phyloP scores from a whole-genome alignment of 2,329 filamentous ascomycete genomes.

The Botrytis fragariae region DNA sequence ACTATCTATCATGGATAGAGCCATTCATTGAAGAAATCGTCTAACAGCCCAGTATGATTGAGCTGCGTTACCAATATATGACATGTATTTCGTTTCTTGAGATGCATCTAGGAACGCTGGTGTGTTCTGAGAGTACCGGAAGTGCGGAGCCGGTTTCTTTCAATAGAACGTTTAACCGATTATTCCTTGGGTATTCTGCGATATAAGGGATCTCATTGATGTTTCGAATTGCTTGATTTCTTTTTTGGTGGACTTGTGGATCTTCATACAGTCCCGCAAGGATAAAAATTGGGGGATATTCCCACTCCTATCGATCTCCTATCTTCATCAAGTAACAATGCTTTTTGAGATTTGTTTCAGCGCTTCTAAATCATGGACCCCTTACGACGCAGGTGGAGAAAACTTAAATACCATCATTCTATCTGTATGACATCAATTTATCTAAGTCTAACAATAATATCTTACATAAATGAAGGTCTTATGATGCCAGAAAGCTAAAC shows the following conservation, averaged over 20 bases:
- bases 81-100: neutral
- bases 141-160: slow-evolving; percentile 1
- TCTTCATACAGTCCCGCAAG: neutral
- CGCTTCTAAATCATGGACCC: neutral
- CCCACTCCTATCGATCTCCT: neutral
- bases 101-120: neutral
- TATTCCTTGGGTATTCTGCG: neutral
- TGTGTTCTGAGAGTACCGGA: neutral
- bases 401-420: slow-evolving; percentile 2
- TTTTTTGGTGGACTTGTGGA: neutral
- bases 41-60: neutral
- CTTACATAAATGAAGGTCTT: neutral
- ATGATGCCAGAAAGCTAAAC: neutral
- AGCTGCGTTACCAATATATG: neutral
- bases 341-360: neutral
- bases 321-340: neutral
- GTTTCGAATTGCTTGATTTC: slow-evolving; percentile 5
- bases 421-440: slow-evolving; percentile 3
- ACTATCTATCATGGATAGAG: neutral
- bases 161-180: neutral
- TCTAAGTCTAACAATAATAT: neutral
- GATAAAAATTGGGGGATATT: neutral
- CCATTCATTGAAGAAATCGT: neutral
- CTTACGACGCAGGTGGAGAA: slow-evolving; percentile 1
- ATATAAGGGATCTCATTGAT: neutral